Evolutionary conservation across 306 rosid genomes (phyloP).

Genomic region (Hippophae gyantsensis): DNA sequence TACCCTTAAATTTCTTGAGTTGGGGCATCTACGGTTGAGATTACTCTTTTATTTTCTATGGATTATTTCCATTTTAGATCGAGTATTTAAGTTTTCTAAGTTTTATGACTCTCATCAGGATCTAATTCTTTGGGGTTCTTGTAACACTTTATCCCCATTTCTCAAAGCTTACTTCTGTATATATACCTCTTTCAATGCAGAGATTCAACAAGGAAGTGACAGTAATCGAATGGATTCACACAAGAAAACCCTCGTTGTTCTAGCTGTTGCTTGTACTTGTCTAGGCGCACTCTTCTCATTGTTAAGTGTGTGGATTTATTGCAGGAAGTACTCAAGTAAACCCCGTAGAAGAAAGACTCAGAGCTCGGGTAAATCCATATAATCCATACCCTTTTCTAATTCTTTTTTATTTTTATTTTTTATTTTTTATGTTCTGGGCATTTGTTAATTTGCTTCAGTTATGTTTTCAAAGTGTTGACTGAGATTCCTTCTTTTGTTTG

Average conservation of each 20-base stretch:
- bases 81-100: too few relatives aligned
- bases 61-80: too few relatives aligned
- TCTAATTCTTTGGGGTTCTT: slow-evolving; percentile 1
- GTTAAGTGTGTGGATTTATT: slow-evolving; percentile 49
- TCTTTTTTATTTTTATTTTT: not conserved
- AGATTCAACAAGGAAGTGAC: slow-evolving; percentile 29
- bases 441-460: not conserved
- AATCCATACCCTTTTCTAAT: too few relatives aligned
- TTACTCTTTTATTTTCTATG: not conserved
- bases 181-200: slow-evolving; percentile 28
- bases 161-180: slow-evolving; percentile 11
- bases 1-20: slow-evolving; percentile 5
- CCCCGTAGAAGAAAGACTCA: slow-evolving; percentile 29
- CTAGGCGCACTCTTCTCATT: slow-evolving; percentile 32
- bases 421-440: slow-evolving; percentile 6
- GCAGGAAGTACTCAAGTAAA: slow-evolving; percentile 29
- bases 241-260: slow-evolving; percentile 46
- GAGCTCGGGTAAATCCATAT: slow-evolving; percentile 30
- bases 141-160: not conserved
- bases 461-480: slow-evolving; percentile 19
- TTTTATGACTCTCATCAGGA: not conserved
- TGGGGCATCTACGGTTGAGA: not conserved
- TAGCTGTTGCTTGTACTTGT: slow-evolving; percentile 35
- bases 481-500: slow-evolving; percentile 8
- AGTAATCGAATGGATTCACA: slow-evolving; percentile 32